phyloP scores from a whole-genome alignment of 768 basidiomycete species.

The Flagelloscypha sp. region DNA sequence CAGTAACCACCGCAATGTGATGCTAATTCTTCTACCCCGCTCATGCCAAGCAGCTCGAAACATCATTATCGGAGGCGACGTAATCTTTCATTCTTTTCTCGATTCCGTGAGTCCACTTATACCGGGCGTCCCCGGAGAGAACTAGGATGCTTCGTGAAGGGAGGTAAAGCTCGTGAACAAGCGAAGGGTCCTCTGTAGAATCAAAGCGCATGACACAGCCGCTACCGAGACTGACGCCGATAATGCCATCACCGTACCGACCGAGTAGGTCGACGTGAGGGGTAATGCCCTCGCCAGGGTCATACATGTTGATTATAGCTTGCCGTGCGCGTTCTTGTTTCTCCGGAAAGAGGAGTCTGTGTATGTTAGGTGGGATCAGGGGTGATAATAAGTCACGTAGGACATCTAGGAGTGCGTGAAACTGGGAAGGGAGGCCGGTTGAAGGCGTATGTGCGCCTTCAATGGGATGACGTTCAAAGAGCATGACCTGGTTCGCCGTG shows the following conservation, averaged over 20 bases:
- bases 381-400: constrained; percentile 43
- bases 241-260: constrained; percentile 83
- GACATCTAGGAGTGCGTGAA: constrained; percentile 43
- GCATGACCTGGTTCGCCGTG: constrained; percentile 74
- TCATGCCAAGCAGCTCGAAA: constrained; percentile 31
- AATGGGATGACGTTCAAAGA: constrained; percentile 51
- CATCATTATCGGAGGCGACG: constrained; percentile 27
- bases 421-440: constrained; percentile 46
- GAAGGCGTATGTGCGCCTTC: constrained; percentile 9
- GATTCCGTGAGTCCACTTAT: constrained; percentile 86
- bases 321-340: constrained; percentile 53
- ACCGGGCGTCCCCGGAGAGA: constrained; percentile 74
- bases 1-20: constrained; percentile 83
- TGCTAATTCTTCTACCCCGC: constrained; percentile 58
- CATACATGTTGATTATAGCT: constrained; percentile 85
- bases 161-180: constrained; percentile 52
- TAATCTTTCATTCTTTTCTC: constrained; percentile 50
- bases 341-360: constrained; percentile 54
- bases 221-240: constrained; percentile 77
- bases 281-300: constrained; percentile 82
- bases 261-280: constrained; percentile 80
- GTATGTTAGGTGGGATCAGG: constrained; percentile 38
- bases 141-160: constrained; percentile 71
- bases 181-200: constrained; percentile 13
- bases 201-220: constrained; percentile 78